phyloP scores from a whole-genome alignment of 2,329 filamentous ascomycete species.

The Pestalotiopsis sp. region DNA sequence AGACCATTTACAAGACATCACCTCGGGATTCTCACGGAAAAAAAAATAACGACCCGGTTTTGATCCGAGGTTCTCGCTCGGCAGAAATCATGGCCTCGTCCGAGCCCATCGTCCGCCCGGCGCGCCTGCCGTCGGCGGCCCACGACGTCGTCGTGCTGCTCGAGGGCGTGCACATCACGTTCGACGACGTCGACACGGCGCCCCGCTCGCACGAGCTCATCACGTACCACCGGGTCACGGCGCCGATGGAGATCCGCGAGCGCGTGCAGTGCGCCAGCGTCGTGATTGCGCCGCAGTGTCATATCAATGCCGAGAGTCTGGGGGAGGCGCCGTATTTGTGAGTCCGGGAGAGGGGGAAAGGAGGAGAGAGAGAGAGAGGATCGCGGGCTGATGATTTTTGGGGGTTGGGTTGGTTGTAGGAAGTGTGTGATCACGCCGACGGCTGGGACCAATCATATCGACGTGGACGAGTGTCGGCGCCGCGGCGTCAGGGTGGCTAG shows the following conservation, averaged over 20 bases:
- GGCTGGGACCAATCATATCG: slow-evolving; percentile 23
- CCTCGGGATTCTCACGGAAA: too few species aligned
- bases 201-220: slow-evolving; percentile 22
- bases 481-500: slow-evolving; percentile 22
- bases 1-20: too few species aligned
- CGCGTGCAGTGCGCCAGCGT: slow-evolving; percentile 26
- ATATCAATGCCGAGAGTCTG: slow-evolving; percentile 21
- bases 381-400: background rate
- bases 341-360: background rate
- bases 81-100: background rate
- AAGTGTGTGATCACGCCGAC: slow-evolving; percentile 24
- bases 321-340: slow-evolving; percentile 25
- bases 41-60: too few species aligned
- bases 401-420: slow-evolving; percentile 5
- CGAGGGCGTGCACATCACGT: slow-evolving; percentile 19
- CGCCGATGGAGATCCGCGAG: slow-evolving; percentile 17
- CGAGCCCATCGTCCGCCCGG: slow-evolving; percentile 9
- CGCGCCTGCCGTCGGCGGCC: slow-evolving; percentile 17
- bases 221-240: slow-evolving; percentile 17
- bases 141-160: slow-evolving; percentile 24
- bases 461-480: slow-evolving; percentile 21
- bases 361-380: background rate
- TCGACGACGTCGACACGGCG: slow-evolving; percentile 19
- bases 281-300: slow-evolving; percentile 18
- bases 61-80: too few species aligned